A percentile compares a stretch with the other conserved stretches of the same genome.
Conservation (phyloP, 1,284 basidiomycete genomes). For the Melampsora abietis-canadensis region DNA sequence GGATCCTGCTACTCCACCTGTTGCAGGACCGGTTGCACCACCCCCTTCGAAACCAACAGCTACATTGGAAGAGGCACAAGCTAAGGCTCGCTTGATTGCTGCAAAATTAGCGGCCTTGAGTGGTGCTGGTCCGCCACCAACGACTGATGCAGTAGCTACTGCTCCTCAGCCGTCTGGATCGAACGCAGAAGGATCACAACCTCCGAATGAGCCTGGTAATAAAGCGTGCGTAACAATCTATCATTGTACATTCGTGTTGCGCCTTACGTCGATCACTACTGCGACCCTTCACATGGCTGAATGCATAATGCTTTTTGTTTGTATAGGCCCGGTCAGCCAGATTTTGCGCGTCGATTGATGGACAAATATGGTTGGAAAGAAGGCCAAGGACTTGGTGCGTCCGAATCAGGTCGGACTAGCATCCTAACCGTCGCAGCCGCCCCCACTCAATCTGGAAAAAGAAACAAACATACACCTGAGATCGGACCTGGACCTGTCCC, state of each 20-base stretch:
- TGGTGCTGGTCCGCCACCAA: neutral
- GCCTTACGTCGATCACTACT: neutral
- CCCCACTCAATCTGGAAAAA: slow-evolving; percentile 52
- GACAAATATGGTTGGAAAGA: slow-evolving; percentile 91
- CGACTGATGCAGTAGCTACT: neutral
- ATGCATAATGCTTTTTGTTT: neutral
- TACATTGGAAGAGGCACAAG: slow-evolving; percentile 37
- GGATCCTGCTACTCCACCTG: neutral
- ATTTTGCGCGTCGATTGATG: slow-evolving; percentile 76
- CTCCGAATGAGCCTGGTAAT: slow-evolving; percentile 10
- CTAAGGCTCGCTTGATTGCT: slow-evolving; percentile 38
- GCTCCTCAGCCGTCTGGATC: neutral
- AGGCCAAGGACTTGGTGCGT: slow-evolving; percentile 80
- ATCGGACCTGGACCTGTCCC: slow-evolving; percentile 33
- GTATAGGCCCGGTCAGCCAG: slow-evolving; percentile 55
- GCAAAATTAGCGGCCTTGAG: slow-evolving; percentile 41
- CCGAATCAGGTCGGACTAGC: slow-evolving; percentile 78
- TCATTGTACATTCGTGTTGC: neutral
- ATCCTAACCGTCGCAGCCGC: slow-evolving; percentile 69
- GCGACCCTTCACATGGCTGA: neutral
- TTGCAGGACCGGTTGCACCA: neutral
- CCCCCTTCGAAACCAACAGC: slow-evolving; percentile 8
- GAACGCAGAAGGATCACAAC: neutral
- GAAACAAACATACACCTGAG: slow-evolving; percentile 49
- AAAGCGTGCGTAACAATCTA: slow-evolving; percentile 32